Percentiles rank a stretch among this genome's conserved stretches.
Conservation (phyloP, 148 eudicot genomes). For the Nyssa sinensis region DNA sequence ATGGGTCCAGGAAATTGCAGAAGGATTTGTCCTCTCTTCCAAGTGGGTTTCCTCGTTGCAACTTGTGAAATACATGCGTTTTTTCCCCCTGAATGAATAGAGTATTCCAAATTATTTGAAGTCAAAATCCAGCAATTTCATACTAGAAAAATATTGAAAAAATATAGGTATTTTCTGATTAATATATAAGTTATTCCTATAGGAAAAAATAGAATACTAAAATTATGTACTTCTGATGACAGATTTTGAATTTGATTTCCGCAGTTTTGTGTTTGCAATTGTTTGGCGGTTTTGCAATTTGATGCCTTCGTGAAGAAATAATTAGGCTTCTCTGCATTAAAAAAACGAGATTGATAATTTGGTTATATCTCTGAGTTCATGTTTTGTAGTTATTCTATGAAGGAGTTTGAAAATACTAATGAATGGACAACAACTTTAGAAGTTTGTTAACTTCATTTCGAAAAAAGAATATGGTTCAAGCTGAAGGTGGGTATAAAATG, state of each 20-base stretch:
- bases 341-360: not conserved
- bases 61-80: not conserved
- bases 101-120: not conserved
- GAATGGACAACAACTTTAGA: not conserved
- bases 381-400: not conserved
- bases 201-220: not conserved
- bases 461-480: not conserved
- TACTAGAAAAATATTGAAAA: not conserved
- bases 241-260: not conserved
- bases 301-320: not conserved
- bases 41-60: slow-evolving; percentile 36
- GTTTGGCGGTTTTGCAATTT: not conserved
- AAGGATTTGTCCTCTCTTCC: slow-evolving; percentile 51
- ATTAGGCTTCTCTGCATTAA: not conserved
- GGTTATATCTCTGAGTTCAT: no score
- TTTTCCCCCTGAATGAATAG: not conserved
- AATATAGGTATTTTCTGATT: not conserved
- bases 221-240: not conserved
- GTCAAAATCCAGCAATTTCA: not conserved
- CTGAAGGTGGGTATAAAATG: not conserved
- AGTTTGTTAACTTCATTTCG: not conserved
- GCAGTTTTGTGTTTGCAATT: not conserved
- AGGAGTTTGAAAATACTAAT: not conserved
- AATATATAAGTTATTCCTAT: not conserved
- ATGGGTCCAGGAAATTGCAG: slow-evolving; percentile 31